Base-by-base conservation (phyloP, 176 grass and related monocot species). In the bread wheat (Triticum aestivum) region DNA sequence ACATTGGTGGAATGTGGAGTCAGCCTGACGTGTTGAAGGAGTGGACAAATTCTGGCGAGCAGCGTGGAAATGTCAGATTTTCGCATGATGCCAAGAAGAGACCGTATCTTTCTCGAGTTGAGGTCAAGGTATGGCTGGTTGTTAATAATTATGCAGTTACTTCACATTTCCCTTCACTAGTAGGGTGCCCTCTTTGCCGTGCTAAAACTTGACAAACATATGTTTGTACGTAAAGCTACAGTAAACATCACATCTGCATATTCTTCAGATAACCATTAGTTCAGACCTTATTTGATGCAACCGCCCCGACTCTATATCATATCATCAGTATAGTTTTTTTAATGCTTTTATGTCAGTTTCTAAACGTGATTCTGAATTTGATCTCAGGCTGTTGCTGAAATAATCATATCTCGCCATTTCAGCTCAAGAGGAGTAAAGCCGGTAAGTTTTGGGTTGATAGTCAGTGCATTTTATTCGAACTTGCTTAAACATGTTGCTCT, bases 31-130 rank as follows among this genome's bases (percentile, higher is more conserved):
- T 98, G 65, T 35, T 87, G 26, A 98, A 88, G 42, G 96, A 96
- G 86, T 98, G 96, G 96, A 90, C 87, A 76, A 92, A 92, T 86
- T 98, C 93, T 45, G 93, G 96, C 41, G 96, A 98, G 89, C 92
- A 93, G 47, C 92, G 51, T 39, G 96, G 96, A 67, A 93, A 80
- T 87, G 92, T 98, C 47, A 88, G 90, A 77, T 96, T 96, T 85
- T 98, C 96, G 18, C 90, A 92, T 86, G 94, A 96, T 56, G 59
- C 78, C 65, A 87, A 98, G 83, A 96, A 96, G 65, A 98, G 82
- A 70, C 90, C 90, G n/a, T 98, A 98, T 92, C 96, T 98, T 87
- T 98, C 96, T 94, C 92, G 88, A 41, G 84, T 98, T 83, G 96
- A 98, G 84, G 96, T 95, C 65, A 98, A 94, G 93, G 96, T 98